Evolutionary conservation across 192 early-diverging fungal species (phyloP), one percentile per base, ranked within the genome.

Genomic region (Pilaira anomala): DNA sequence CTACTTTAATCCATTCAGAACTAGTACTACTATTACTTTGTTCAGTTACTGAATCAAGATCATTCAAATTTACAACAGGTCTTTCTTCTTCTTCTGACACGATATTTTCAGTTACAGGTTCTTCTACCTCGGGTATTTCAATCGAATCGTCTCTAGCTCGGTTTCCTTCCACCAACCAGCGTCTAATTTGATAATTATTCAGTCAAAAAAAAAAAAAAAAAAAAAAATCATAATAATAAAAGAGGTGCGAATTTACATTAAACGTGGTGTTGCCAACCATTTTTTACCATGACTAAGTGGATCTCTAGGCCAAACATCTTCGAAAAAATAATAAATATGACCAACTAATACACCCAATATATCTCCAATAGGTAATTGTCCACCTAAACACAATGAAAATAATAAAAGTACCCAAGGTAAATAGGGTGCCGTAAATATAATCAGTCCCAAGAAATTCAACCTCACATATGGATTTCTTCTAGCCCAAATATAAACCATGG

Each of bases 401-500:
- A 85, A 95, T 2, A 97, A 62, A 55, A 97, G 74, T 0, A 94
- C 89, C 87, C 89, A 96, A 1, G 95, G 94, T 1, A 99, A 78
- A 62, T 93, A 95, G 1, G 95, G 88, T 2, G 97, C 97, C 16
- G 85, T 84, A 46, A 96, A 92, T 9, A 84, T 93, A 66, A 99
- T 85, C n/a, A 98, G 65, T 8, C 95, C 95, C 52, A 98, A 73
- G 51, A 99, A 93, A 58, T 85, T 93, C 39, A 99, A 83, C 59
- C 85, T 82, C 42, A 94, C 77, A 58, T 86, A 84, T n/a, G 95
- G 91, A 72, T 99, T 97, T 25, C 91, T 86, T 22, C 96, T 79
- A n/a, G 94, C 91, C 97, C 97, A 99, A 25, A 99, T 80, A 63
- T 99, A 99, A 0, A 95, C 91, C 52, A 99, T 68, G 28, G 90